Conservation (phyloP, 2,329 filamentous ascomycete genomes). For the Westerdykella aurantiaca region DNA sequence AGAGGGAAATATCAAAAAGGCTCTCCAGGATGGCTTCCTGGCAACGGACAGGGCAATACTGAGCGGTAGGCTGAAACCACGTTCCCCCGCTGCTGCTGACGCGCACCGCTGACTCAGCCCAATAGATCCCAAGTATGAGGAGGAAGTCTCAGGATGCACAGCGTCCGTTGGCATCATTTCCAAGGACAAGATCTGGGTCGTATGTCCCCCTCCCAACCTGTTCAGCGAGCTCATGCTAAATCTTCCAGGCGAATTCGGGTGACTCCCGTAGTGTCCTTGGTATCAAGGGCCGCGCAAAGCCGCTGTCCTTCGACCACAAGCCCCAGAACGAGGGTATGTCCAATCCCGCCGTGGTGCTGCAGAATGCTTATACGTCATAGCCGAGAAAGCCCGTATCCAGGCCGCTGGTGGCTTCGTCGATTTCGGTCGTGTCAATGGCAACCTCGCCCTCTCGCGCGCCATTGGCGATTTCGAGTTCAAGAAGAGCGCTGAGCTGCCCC, state of each 20-base stretch:
- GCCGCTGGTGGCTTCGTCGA: constrained; percentile 97
- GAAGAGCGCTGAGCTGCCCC: constrained; percentile 92
- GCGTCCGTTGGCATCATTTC: constrained; percentile 87
- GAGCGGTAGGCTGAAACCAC: constrained; percentile 60
- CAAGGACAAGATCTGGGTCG: constrained; percentile 87
- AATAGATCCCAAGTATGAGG: constrained; percentile 89
- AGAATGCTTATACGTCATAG: constrained; percentile 44
- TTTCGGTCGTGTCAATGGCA: constrained; percentile 97
- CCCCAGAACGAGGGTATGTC: constrained; percentile 86
- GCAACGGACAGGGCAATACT: constrained; percentile 94
- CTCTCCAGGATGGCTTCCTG: constrained; percentile 93
- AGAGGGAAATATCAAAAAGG: constrained; percentile 85
- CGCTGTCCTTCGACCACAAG: constrained; percentile 98
- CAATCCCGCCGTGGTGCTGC: constrained; percentile 7
- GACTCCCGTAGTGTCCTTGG: constrained; percentile 93
- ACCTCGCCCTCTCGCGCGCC: constrained; percentile 89
- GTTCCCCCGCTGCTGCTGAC: constrained; percentile 4
- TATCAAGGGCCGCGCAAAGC: constrained; percentile 95
- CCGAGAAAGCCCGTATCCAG: constrained; percentile 91
- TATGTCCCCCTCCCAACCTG: constrained; percentile 50
- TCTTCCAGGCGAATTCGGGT: constrained; percentile 79
- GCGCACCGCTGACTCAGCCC: constrained; percentile 22
- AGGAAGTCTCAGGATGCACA: constrained; percentile 96
- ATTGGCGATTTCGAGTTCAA: constrained; percentile 99
- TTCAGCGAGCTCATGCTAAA: constrained; percentile 10